phyloP scores from a whole-genome alignment of 2,329 filamentous ascomycete species.

The Neofusicoccum kwambonambiense region DNA sequence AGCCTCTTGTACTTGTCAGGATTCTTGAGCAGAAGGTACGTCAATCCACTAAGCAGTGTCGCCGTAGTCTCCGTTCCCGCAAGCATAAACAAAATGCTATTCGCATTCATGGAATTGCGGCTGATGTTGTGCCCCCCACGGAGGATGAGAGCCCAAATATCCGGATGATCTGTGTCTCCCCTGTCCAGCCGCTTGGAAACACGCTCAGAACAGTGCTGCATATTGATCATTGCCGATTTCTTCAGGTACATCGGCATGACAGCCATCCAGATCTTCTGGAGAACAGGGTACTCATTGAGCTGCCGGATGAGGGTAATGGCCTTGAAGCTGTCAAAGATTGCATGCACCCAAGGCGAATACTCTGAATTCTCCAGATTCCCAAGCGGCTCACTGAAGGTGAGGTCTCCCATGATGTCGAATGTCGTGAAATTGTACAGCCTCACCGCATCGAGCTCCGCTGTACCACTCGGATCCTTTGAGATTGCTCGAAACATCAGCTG shows the following conservation, averaged over 20 bases:
- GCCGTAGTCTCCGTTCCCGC: constrained; percentile 44
- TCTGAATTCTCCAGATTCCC: constrained; percentile 29
- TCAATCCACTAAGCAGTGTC: constrained; percentile 36
- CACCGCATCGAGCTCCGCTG: background rate
- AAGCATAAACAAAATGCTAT: constrained; percentile 25
- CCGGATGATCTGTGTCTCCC: constrained; percentile 17
- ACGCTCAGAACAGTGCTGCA: background rate
- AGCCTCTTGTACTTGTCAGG: background rate
- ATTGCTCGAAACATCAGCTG: constrained; percentile 28
- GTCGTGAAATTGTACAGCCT: constrained; percentile 24
- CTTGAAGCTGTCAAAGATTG: constrained; percentile 29
- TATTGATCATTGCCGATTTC: constrained; percentile 20
- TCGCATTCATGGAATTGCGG: background rate
- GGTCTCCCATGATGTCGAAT: constrained; percentile 35
- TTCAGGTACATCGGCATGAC: constrained; percentile 27
- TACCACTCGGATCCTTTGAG: constrained; percentile 18
- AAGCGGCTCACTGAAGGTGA: constrained; percentile 32
- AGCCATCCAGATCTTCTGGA: constrained; percentile 28
- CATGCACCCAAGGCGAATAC: constrained; percentile 33
- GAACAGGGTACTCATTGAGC: constrained; percentile 34
- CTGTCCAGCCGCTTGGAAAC: constrained; percentile 21
- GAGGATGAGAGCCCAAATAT: constrained; percentile 44
- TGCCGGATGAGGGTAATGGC: background rate
- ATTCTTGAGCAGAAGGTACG: constrained; percentile 34
- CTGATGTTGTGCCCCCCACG: background rate